Base-by-base conservation (phyloP, 768 basidiomycete species). In the Tulasnella sp. region DNA sequence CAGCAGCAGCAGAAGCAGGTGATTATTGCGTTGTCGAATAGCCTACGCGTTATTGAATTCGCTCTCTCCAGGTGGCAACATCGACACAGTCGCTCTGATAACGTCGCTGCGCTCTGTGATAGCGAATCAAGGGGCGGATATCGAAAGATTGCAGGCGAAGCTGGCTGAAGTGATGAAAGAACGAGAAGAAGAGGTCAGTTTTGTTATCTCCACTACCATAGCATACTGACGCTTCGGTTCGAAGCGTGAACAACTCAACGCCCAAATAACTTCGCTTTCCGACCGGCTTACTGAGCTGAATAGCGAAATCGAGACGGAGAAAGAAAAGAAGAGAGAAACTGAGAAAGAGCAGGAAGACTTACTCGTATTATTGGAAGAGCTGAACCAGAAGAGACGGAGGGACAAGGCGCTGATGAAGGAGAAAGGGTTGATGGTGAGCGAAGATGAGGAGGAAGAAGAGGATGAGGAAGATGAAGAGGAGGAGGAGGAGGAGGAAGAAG, bases 291-390 rank as follows among this genome's bases (percentile, higher is more conserved):
- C 57, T 19, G 56, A 53, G 15, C 47, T 61, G 1, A 56, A 60
- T 27, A 58, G 53, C 12, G 65, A 77, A 48, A 63, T 88, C 6
- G 63, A 66, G 37, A 67, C 65, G 1, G 70, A 78, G 7, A 75
- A 83, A 57, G 72, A 71, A 49, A 83, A 81, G 62, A 74, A 76
- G 43, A 81, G 76, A 57, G 90, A 95, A 7, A 77, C 79, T 20
- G 90, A 95, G 65, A 92, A 91, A 66, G 93, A 99, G 64, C 92
- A 96, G 59, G 93, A 96, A 62, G 93, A 99, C 65, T 64, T 98
- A 42, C 70, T 99, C 19, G 92, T 99, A 9, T 66, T 96, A 28
- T 69, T 99, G 3, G 95, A 98, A 60, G 95, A 98, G 67, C 70
- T 95, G 55, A 85, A 78, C 39, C 75, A 69, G 57, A 99, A 99